These are phyloP conservation scores for Spinellus fusiger DNA, from an alignment of 192 early-diverging fungal species.

Conservation along the genomic window DNA sequence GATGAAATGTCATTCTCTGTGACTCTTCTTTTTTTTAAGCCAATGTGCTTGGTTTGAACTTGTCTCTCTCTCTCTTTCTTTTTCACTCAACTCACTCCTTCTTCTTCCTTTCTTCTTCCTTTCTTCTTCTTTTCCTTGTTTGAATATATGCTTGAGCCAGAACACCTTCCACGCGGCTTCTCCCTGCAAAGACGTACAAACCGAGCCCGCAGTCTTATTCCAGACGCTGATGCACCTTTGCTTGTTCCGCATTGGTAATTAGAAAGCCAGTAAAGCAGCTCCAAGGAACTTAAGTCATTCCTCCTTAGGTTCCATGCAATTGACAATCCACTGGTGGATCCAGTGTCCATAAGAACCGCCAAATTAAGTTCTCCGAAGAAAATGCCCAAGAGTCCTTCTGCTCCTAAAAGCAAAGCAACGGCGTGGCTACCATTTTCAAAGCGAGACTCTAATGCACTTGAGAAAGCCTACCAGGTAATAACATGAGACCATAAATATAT, in stretches of 20 bases:
- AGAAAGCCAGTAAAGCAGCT: not conserved
- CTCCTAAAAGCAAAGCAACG: slow-evolving; percentile 34
- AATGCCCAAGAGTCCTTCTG: slow-evolving; percentile 31
- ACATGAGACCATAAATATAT: not conserved
- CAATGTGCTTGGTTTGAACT: no score
- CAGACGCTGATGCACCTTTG: slow-evolving; percentile 18
- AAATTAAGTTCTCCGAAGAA: slow-evolving; percentile 18
- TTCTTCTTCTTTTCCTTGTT: not conserved
- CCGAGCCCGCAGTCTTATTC: slow-evolving; percentile 19
- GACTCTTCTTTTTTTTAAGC: no score
- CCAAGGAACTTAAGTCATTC: no score
- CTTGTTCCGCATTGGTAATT: slow-evolving; percentile 18
- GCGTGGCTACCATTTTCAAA: slow-evolving; percentile 52
- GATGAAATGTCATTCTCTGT: no score
- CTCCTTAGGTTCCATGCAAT: slow-evolving; percentile 42
- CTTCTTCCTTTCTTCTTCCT: not conserved
- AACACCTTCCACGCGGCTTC: not conserved
- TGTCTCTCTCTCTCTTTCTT: not conserved
- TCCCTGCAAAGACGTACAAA: slow-evolving; percentile 5
- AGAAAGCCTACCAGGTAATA: slow-evolving; percentile 39
- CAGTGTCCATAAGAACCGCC: slow-evolving; percentile 5
- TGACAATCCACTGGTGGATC: slow-evolving; percentile 31
- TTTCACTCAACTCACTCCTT: not conserved
- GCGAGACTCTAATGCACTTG: slow-evolving; percentile 51
- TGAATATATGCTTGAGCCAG: not conserved